Base-by-base conservation (phyloP, 108 stramenopile genomes). In the Pseudonitzschia delicatissima region DNA sequence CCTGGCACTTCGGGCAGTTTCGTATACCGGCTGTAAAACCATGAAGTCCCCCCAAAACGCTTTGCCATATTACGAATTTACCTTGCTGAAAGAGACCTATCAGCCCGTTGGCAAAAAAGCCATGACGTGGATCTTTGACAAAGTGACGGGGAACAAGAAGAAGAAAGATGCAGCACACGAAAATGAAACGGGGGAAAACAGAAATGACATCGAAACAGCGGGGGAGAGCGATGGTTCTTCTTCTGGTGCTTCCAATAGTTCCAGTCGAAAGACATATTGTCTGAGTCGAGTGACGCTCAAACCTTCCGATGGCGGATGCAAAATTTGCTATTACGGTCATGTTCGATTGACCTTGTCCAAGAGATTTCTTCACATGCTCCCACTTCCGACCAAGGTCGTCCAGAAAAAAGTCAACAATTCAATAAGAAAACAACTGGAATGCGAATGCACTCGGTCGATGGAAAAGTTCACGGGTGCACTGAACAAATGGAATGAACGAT, bases 81-180 rank as follows among this genome's bases (percentile, higher is more conserved):
- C 73, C 3, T 37, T 74, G 25, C 40, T 74, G 28, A 44, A 68
- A 35, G 73, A 74, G n/a, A 27, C 31, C 23, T 74, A 74, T 34
- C 40, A 50, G 21, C 48, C 66, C 39, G 25, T 51, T 13, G 73
- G 73, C 12, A 53, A 32, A 39, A 62, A 48, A 25, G 34, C 66
- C n/a, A 42, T 74, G 45, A 48, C 57, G 21, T 74, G 73, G 73
- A 21, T 74, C n/a, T 74, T 66, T 29, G 58, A 67, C 27, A 62
- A 63, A 34, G 52, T 74, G 18, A 66, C 61, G 23, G 73, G 66
- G 18, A 57, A 28, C 66, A 13, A 45, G 31, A 42, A 62, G 25
- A 13, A 23, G 13, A 8, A n/a, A n/a, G n/a, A n/a, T n/a, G n/a
- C n/a, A n/a, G n/a, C n/a, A n/a, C n/a, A n/a, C n/a, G n/a, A 27